These are phyloP conservation scores for Rhodomyrtus tomentosa DNA, from an alignment of 345 rosid genomes.

Conservation along the genomic window DNA sequence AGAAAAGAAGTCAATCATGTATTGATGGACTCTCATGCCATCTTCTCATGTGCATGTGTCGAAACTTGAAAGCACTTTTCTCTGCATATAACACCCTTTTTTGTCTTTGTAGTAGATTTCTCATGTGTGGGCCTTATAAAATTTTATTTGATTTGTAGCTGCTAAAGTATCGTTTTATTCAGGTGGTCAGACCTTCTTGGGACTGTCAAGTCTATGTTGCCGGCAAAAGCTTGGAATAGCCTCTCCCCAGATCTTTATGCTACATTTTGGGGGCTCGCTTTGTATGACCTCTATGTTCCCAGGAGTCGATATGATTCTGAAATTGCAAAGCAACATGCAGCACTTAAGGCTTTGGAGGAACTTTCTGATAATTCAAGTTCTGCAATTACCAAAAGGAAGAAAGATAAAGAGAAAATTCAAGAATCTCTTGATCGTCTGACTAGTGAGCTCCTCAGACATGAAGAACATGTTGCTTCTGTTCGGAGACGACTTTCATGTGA, in stretches of 20 bases:
- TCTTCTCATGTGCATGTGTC: neutral
- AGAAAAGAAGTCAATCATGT: conserved; percentile 50
- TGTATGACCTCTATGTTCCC: conserved; percentile 98
- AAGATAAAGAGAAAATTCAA: conserved; percentile 98
- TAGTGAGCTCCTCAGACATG: conserved; percentile 77
- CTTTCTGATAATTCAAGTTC: conserved; percentile 91
- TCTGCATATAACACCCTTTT: neutral
- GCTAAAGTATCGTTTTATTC: conserved; percentile 6
- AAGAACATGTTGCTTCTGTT: conserved; percentile 92
- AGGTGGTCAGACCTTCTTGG: conserved; percentile 97
- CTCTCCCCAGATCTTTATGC: conserved; percentile 96
- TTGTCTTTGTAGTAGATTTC: neutral
- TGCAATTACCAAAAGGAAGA: conserved; percentile 90
- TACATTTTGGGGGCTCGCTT: conserved; percentile 95
- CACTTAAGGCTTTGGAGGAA: conserved; percentile 94
- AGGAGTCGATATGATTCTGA: conserved; percentile 88
- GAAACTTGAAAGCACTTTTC: neutral
- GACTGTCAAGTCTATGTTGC: conserved; percentile 82
- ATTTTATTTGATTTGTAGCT: neutral
- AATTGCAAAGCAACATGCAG: conserved; percentile 85
- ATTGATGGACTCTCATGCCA: conserved; percentile 2
- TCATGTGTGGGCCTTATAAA: neutral
- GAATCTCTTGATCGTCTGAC: conserved; percentile 92
- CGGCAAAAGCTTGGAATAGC: conserved; percentile 98
- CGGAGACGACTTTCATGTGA: conserved; percentile 78